Base-by-base conservation (phyloP, 495 filamentous ascomycete genomes). In the Trypethelium eluteriae region DNA sequence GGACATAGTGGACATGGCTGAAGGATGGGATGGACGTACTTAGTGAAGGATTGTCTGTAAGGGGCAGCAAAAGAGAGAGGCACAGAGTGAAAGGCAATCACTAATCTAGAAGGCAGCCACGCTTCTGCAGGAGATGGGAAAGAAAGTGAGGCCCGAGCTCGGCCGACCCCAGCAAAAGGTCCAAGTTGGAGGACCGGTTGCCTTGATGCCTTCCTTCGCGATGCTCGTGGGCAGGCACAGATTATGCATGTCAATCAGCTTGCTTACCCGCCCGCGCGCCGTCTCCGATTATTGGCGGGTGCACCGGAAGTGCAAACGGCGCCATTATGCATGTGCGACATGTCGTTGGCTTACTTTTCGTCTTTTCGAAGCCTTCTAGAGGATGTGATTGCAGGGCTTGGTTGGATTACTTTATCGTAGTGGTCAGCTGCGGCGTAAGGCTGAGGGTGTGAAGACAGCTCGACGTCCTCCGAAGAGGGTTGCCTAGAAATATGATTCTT, bases 241-340 rank as follows among this genome's bases (percentile, higher is more conserved):
- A 36, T 59, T 59, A 59, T 59, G 53, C 53, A 59, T 59, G 53
- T 59, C 53, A 53, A n/a, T 53, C 49, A 59, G 53, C 53, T 59
- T 59, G 4, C 53, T 59, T 59, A 59, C 53, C 53, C 53, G 53
- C 53, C 53, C 53, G 53, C 18, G 1, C 25, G 25, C 25, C 25
- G 25, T 25, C 25, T 25, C 25, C 25, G 25, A 25, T 25, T 25
- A 11, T 59, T 2, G 18, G 7, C 10, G 32, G 18, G 53, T 11
- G 32, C 10, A 18, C 11, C 53, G 53, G 36, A 35, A 18, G 25
- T 2, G 5, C 7, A 59, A 36, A 18, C 25, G 53, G 53, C 53
- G 32, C 53, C 18, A 59, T 59, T 32, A 36, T 59, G 53, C 53
- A 59, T 59, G 32, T 18, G 36, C 32, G 32, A 32, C 53, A 35